phyloP scores from a whole-genome alignment of 805 yeast species.

The Ogataea parapolymorpha region DNA sequence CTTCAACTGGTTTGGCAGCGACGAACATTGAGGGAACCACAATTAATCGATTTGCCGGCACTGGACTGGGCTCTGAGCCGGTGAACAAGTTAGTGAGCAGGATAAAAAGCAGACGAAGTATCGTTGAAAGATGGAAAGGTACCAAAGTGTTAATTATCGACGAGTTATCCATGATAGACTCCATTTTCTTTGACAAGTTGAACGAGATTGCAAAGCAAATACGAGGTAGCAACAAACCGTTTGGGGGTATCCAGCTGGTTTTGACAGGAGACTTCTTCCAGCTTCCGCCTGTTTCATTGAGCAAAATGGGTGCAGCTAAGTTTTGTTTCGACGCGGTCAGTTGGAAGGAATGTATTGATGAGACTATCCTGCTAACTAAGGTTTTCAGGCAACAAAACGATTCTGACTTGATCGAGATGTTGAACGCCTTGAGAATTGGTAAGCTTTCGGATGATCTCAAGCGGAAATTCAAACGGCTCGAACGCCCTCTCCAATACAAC shows the following conservation, averaged over 20 bases:
- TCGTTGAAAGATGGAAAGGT: slow-evolving; percentile 57
- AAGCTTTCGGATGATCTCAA: slow-evolving; percentile 49
- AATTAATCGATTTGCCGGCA: slow-evolving; percentile 78
- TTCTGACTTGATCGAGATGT: slow-evolving; percentile 65
- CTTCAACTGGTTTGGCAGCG: slow-evolving; percentile 96
- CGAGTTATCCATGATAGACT: slow-evolving; percentile 94
- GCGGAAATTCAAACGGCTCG: slow-evolving; percentile 46
- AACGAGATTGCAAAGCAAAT: slow-evolving; percentile 62
- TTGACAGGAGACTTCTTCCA: slow-evolving; percentile 96
- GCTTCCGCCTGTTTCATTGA: slow-evolving; percentile 77
- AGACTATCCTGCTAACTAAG: slow-evolving; percentile 66
- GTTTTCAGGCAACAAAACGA: slow-evolving; percentile 92
- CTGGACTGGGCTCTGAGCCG: slow-evolving; percentile 69
- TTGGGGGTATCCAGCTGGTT: slow-evolving; percentile 91
- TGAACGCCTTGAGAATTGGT: slow-evolving; percentile 80
- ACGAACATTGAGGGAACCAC: slow-evolving; percentile 91
- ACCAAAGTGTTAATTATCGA: slow-evolving; percentile 78
- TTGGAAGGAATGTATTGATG: slow-evolving; percentile 64
- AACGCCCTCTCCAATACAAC: slow-evolving; percentile 53
- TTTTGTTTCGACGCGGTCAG: slow-evolving; percentile 74
- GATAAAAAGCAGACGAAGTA: slow-evolving; percentile 44
- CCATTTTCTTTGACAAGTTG: slow-evolving; percentile 68
- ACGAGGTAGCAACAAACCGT: slow-evolving; percentile 53
- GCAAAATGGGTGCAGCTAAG: slow-evolving; percentile 33
- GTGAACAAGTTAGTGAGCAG: slow-evolving; percentile 43